These are phyloP conservation scores for Pelargonium australe DNA, from an alignment of 441 rosid genomes.

Conservation along the genomic window DNA sequence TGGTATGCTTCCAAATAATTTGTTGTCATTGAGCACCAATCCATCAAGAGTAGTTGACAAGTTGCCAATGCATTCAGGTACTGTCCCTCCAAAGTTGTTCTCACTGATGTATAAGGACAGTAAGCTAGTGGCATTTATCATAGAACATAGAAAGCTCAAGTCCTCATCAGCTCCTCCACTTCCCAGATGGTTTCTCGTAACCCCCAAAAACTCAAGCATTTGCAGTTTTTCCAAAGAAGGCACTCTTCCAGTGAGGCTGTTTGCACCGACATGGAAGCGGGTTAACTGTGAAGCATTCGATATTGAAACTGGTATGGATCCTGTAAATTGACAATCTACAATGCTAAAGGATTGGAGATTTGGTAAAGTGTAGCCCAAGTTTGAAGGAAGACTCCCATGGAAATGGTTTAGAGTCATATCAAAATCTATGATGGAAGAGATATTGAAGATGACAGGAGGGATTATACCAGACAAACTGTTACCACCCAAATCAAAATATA, in stretches of 20 bases:
- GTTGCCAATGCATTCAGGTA: constrained; percentile 23
- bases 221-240: neutral
- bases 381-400: constrained; percentile 19
- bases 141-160: constrained; percentile 21
- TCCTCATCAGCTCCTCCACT: constrained; percentile 11
- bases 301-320: constrained; percentile 22
- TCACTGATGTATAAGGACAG: neutral
- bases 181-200: constrained; percentile 16
- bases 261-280: rapidly evolving
- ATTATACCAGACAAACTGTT: constrained; percentile 20
- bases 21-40: neutral
- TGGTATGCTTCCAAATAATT: constrained; percentile 17
- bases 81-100: constrained; percentile 21
- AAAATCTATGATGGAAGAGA: constrained; percentile 6
- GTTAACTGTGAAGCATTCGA: constrained; percentile 24
- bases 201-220: neutral
- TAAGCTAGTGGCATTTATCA: constrained; percentile 20
- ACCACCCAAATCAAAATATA: neutral
- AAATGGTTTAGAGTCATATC: constrained; percentile 10
- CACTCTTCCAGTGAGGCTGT: constrained; percentile 17
- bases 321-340: neutral
- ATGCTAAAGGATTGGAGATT: constrained; percentile 4
- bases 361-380: constrained; percentile 17
- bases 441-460: constrained; percentile 27
- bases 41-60: neutral